phyloP scores from a whole-genome alignment of 2,329 filamentous ascomycete species.

The Colletotrichum plurivorum region DNA sequence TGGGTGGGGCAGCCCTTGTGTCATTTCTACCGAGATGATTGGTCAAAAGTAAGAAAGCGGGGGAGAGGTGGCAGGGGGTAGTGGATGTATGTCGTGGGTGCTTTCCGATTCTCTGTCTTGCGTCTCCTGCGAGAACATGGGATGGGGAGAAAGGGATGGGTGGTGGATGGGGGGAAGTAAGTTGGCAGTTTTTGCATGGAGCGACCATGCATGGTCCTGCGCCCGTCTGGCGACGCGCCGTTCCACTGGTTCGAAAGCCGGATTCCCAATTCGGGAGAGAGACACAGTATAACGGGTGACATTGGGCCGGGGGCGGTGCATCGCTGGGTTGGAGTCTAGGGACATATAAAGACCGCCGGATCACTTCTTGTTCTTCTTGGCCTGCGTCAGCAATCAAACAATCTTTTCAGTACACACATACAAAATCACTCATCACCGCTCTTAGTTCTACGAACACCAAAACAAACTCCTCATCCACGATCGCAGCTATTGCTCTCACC shows the following conservation, averaged over 20 bases:
- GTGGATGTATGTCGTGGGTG: background rate
- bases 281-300: slow-evolving; percentile 18
- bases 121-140: background rate
- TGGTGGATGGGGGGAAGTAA: background rate
- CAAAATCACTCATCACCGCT: background rate
- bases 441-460: background rate
- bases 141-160: background rate
- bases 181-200: background rate
- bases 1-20: slow-evolving; percentile 7
- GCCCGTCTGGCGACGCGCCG: slow-evolving; percentile 28
- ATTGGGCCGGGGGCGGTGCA: slow-evolving; percentile 35
- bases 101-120: background rate
- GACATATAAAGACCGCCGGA: slow-evolving; percentile 25
- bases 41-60: background rate
- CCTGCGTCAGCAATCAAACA: slow-evolving; percentile 35
- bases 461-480: background rate
- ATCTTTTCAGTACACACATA: background rate
- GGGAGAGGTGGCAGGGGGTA: background rate
- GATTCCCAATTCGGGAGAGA: background rate
- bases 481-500: background rate
- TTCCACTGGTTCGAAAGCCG: slow-evolving; percentile 15
- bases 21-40: slow-evolving; percentile 1
- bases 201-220: slow-evolving; percentile 28
- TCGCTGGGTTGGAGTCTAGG: slow-evolving; percentile 7
- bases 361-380: background rate